A percentile compares a stretch with the other conserved stretches of the same genome.
phyloP scores from a whole-genome alignment of 208 protist species.

The Trypanosoma cruzi region DNA sequence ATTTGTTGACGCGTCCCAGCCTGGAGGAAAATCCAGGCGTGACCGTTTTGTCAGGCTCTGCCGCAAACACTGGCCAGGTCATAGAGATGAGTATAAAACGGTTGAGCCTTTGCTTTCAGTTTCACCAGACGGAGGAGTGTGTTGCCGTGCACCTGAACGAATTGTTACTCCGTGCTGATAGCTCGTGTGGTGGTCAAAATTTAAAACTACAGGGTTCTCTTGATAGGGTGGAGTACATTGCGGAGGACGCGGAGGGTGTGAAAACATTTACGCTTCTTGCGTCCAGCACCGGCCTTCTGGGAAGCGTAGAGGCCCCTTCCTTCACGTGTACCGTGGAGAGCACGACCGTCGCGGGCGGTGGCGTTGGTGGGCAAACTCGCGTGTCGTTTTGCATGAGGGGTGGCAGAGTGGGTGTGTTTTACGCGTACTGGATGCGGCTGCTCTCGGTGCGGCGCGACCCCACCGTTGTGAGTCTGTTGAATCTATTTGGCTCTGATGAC shows the following conservation, averaged over 20 bases:
- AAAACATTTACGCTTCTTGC: constrained; percentile 13
- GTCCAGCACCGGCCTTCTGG: background rate
- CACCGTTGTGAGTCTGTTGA: background rate
- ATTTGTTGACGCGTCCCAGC: background rate
- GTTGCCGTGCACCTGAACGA: background rate
- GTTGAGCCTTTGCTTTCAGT: constrained; percentile 6
- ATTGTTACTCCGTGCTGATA: background rate
- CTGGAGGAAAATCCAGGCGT: background rate
- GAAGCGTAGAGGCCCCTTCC: background rate
- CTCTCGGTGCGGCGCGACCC: background rate
- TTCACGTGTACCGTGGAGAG: constrained; percentile 13
- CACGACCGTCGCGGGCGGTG: background rate
- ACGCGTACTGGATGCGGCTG: constrained; percentile 16
- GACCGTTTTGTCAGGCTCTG: background rate
- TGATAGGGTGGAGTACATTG: constrained; percentile 6
- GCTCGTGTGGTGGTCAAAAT: background rate
- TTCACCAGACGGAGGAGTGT: background rate
- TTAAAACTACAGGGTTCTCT: background rate
- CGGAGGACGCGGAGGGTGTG: constrained; percentile 1
- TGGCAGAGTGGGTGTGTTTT: constrained; percentile 11
- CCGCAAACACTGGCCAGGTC: background rate
- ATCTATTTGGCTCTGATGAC: background rate
- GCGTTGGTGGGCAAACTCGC: background rate
- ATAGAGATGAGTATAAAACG: background rate
- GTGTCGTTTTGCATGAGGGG: constrained; percentile 6